A percentile compares a stretch with the other conserved stretches of the same genome.
phyloP scores from a whole-genome alignment of 106 monocot genomes.

The Posidonia australis region DNA sequence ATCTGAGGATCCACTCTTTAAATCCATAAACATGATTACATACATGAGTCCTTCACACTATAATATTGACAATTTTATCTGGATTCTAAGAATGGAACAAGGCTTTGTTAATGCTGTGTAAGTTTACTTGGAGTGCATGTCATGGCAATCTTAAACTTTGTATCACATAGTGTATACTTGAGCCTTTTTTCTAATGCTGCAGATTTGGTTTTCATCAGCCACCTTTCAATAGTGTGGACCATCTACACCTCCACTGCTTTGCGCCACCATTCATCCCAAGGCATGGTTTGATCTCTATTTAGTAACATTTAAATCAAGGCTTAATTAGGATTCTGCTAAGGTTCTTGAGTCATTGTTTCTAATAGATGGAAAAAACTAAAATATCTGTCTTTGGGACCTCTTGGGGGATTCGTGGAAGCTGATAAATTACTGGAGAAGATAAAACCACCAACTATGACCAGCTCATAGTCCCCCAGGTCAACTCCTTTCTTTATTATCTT shows the following conservation, averaged over 20 bases:
- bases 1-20: too few species aligned
- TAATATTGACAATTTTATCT: too few species aligned
- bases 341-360: neutral
- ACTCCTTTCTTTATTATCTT: neutral
- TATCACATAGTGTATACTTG: neutral
- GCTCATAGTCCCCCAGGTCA: conserved; percentile 4
- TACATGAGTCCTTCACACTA: too few species aligned
- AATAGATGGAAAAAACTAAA: conserved; percentile 66
- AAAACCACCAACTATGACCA: conserved; percentile 23
- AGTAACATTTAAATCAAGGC: neutral
- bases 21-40: too few species aligned
- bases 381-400: conserved; percentile 46
- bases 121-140: neutral
- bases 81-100: too few species aligned
- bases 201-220: conserved; percentile 86
- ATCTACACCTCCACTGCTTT: conserved; percentile 91
- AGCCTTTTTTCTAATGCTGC: conserved; percentile 9
- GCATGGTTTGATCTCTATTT: conserved; percentile 14
- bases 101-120: neutral
- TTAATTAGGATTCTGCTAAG: neutral
- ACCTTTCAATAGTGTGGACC: conserved; percentile 86
- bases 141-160: neutral
- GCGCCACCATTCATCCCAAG: conserved; percentile 64
- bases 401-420: conserved; percentile 65
- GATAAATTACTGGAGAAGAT: conserved; percentile 49